phyloP scores from a whole-genome alignment of 495 filamentous ascomycete species.

The Aspergillus saccharolyticus region DNA sequence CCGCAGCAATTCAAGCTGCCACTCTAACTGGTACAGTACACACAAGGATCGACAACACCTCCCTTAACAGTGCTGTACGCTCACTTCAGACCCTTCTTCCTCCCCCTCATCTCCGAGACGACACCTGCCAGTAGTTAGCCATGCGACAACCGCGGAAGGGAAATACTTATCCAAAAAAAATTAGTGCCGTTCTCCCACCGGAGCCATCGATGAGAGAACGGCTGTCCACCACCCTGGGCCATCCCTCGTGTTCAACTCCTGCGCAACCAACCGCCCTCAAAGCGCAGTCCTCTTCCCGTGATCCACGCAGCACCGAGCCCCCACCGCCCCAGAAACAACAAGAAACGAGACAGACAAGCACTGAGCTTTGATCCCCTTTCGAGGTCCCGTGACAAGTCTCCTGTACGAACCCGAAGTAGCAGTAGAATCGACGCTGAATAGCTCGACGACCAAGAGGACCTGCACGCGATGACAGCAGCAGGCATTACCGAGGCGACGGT shows the following conservation, averaged over 20 bases:
- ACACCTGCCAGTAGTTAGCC: conserved; percentile 28
- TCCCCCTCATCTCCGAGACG: too few relatives aligned
- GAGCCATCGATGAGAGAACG: conserved; percentile 24
- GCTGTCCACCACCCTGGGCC: conserved; percentile 25
- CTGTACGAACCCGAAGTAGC: not conserved
- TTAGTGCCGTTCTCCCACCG: conserved; percentile 48
- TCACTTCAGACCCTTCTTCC: too few relatives aligned
- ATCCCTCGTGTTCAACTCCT: conserved; percentile 19
- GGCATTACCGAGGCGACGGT: not conserved
- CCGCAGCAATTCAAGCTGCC: too few relatives aligned
- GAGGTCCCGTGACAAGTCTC: conserved; percentile 56
- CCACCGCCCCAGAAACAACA: conserved; percentile 9
- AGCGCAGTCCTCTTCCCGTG: conserved; percentile 30
- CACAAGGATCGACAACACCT: too few relatives aligned
- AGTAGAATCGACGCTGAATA: not conserved
- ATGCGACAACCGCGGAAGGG: conserved; percentile 10
- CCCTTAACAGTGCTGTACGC: too few relatives aligned
- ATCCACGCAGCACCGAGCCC: conserved; percentile 13
- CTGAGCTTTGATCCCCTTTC: conserved; percentile 95
- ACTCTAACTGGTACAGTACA: too few relatives aligned
- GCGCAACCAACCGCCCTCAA: conserved; percentile 38
- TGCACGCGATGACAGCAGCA: not conserved
- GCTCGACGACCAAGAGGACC: not conserved
- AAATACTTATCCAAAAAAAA: conserved; percentile 61
- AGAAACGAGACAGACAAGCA: conserved; percentile 62